These are phyloP conservation scores for Orbilia quercus DNA, from an alignment of 2,329 filamentous ascomycete genomes.

Conservation along the genomic window DNA sequence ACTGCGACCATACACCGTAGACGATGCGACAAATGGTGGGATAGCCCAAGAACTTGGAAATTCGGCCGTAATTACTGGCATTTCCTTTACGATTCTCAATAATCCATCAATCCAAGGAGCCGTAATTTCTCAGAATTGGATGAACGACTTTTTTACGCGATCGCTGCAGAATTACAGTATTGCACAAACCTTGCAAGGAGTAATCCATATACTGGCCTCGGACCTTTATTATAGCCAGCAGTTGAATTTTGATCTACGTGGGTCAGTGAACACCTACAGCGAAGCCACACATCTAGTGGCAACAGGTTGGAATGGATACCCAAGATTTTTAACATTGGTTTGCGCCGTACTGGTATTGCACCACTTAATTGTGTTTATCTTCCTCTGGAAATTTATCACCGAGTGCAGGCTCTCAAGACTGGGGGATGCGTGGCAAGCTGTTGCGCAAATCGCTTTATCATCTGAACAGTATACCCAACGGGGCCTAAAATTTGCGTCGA, in stretches of 20 bases:
- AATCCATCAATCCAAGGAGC: too few species aligned
- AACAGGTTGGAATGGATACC: background rate
- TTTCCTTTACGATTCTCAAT: too few species aligned
- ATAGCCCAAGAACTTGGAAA: too few species aligned
- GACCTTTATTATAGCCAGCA: background rate
- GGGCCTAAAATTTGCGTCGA: slow-evolving; percentile 4
- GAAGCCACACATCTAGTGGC: background rate
- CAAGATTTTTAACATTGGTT: slow-evolving; percentile 12
- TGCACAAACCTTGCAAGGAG: background rate
- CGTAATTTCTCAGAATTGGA: too few species aligned
- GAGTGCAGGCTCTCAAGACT: slow-evolving; percentile 7
- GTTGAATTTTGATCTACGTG: background rate
- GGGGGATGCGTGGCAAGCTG: slow-evolving; percentile 10
- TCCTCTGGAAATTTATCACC: slow-evolving; percentile 8
- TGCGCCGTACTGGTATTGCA: slow-evolving; percentile 6
- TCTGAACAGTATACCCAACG: background rate
- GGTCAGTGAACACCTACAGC: background rate
- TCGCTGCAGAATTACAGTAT: background rate
- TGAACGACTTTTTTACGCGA: too few species aligned
- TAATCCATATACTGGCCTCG: background rate
- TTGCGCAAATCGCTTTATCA: slow-evolving; percentile 6
- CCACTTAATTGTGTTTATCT: slow-evolving; percentile 13
- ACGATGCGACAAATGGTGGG: background rate
- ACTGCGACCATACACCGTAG: background rate
- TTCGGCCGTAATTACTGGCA: too few species aligned